Evolutionary conservation across 495 filamentous ascomycete genomes (phyloP).

Genomic region (Penicillium egyptiacum): DNA sequence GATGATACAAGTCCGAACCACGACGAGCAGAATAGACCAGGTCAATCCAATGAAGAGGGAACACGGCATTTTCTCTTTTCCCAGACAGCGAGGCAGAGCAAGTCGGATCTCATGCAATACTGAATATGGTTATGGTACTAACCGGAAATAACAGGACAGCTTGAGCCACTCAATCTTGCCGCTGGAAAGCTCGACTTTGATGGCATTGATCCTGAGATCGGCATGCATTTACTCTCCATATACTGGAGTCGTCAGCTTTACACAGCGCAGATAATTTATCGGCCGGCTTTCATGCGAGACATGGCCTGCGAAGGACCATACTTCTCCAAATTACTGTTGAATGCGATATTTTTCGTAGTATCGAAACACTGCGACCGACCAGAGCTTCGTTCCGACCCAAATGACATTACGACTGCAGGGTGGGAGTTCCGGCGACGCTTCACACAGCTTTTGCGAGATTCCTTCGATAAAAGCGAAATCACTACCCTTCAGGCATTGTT

Average conservation of each 20-base stretch:
- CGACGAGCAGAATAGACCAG: conserved; percentile 11
- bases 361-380: conserved; percentile 37
- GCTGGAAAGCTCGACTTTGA: conserved; percentile 40
- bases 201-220: conserved; percentile 38
- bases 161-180: conserved; percentile 32
- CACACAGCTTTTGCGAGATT: conserved; percentile 38
- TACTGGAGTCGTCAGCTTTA: conserved; percentile 44
- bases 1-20: conserved; percentile 25
- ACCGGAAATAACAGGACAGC: conserved; percentile 22
- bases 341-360: conserved; percentile 46
- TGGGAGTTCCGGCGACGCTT: conserved; percentile 40
- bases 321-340: conserved; percentile 47
- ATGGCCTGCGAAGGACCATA: conserved; percentile 45
- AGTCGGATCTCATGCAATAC: background rate
- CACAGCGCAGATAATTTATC: conserved; percentile 34
- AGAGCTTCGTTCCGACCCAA: conserved; percentile 36
- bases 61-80: conserved; percentile 27
- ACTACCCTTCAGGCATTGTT: conserved; percentile 48
- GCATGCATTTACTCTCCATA: conserved; percentile 40
- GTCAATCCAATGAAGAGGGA: conserved; percentile 20
- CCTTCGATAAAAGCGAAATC: conserved; percentile 44
- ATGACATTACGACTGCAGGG: conserved; percentile 37
- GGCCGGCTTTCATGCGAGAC: conserved; percentile 36
- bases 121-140: background rate
- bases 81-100: conserved; percentile 32